Conservation (phyloP, 2,329 filamentous ascomycete genomes). For the Ilyonectria destructans region DNA sequence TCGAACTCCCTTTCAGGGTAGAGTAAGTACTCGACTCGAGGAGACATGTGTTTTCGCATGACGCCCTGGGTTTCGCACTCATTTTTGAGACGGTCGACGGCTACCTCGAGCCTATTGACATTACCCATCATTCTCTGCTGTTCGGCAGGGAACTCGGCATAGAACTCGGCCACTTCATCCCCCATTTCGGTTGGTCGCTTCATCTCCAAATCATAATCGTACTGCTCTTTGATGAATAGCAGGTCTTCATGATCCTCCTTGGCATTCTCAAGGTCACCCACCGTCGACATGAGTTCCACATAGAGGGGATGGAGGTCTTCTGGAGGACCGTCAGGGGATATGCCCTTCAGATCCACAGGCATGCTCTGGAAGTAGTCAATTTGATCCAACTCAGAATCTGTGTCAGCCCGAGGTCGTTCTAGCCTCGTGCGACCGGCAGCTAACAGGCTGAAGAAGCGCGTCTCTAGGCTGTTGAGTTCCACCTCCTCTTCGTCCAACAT, state of each 20-base stretch:
- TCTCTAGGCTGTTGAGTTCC: conserved; percentile 56
- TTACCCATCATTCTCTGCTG: conserved; percentile 53
- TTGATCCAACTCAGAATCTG: conserved; percentile 27
- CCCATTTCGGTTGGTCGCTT: conserved; percentile 51
- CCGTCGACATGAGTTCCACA: conserved; percentile 59
- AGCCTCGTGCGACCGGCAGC: conserved; percentile 48
- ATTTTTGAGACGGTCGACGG: conserved; percentile 55
- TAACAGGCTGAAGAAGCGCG: conserved; percentile 57
- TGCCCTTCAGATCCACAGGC: conserved; percentile 56
- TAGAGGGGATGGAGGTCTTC: conserved; percentile 67
- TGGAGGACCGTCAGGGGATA: conserved; percentile 52
- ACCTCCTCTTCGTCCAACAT: conserved; percentile 56
- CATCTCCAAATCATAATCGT: conserved; percentile 56
- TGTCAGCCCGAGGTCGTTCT: conserved; percentile 25
- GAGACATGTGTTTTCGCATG: conserved; percentile 61
- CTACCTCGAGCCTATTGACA: conserved; percentile 54
- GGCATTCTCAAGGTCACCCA: conserved; percentile 64
- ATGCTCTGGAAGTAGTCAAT: conserved; percentile 40
- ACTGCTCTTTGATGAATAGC: conserved; percentile 56
- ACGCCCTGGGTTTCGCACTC: conserved; percentile 60
- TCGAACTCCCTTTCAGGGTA: conserved; percentile 57
- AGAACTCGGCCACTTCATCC: conserved; percentile 59
- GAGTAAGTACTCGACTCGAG: conserved; percentile 58
- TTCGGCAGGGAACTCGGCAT: conserved; percentile 60
- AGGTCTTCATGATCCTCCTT: conserved; percentile 66